Conservation (phyloP, 2,329 filamentous ascomycete species). For the Aureobasidium sp. region DNA sequence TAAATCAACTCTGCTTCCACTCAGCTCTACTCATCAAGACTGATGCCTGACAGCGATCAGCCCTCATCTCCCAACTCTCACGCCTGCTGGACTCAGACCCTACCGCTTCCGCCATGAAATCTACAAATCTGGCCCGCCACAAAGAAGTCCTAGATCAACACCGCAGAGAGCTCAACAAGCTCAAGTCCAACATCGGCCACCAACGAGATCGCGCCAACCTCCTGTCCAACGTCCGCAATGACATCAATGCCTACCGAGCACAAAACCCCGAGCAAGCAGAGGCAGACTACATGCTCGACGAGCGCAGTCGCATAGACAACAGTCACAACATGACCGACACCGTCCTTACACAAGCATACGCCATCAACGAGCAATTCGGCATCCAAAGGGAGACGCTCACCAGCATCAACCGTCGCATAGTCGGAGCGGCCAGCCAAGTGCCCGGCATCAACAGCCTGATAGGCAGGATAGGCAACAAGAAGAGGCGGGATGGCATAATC, state of each 20-base stretch:
- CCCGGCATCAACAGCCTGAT: conserved; percentile 91
- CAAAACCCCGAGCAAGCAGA: conserved; percentile 71
- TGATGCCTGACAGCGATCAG: conserved; percentile 58
- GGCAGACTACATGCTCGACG: conserved; percentile 94
- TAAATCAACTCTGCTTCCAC: conserved; percentile 29
- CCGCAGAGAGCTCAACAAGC: conserved; percentile 67
- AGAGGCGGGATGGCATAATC: conserved; percentile 89
- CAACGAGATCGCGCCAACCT: conserved; percentile 83
- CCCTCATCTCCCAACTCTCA: conserved; percentile 69
- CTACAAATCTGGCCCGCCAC: conserved; percentile 87
- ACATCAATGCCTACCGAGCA: conserved; percentile 82
- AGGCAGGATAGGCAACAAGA: conserved; percentile 84
- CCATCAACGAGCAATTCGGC: conserved; percentile 85
- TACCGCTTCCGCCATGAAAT: conserved; percentile 87
- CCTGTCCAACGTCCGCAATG: conserved; percentile 79
- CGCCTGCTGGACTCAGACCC: conserved; percentile 92
- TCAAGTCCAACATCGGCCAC: conserved; percentile 65
- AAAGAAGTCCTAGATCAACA: conserved; percentile 85
- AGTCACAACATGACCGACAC: conserved; percentile 84
- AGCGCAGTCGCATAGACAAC: conserved; percentile 76
- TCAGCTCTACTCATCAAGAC: conserved; percentile 14
- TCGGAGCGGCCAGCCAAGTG: conserved; percentile 78
- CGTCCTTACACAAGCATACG: conserved; percentile 91
- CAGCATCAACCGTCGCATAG: conserved; percentile 86
- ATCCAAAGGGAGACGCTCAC: conserved; percentile 80